phyloP scores from a whole-genome alignment of 1,139 yeast species.

The Scheffersomyces segobiensis region DNA sequence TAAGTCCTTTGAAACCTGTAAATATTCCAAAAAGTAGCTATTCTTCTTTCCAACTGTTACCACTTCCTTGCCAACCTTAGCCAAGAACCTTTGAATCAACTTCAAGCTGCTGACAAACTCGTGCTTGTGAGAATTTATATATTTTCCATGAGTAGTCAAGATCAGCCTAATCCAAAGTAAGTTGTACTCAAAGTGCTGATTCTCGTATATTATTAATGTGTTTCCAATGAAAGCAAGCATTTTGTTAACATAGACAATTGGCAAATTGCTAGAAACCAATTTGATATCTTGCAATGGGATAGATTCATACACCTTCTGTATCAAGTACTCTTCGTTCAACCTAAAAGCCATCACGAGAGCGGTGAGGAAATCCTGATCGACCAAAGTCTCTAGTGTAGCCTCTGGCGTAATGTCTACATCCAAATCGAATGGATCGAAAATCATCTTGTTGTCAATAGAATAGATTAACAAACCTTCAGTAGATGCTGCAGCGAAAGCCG shows the following conservation, averaged over 20 bases:
- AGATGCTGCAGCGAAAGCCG: conserved; percentile 91
- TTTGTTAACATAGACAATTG: conserved; percentile 71
- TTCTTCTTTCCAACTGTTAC: conserved; percentile 56
- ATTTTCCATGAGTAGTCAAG: conserved; percentile 74
- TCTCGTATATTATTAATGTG: conserved; percentile 55
- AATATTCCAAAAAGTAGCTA: conserved; percentile 51
- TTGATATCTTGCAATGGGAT: conserved; percentile 76
- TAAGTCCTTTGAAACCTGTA: conserved; percentile 21
- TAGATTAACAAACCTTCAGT: conserved; percentile 90
- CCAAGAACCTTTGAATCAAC: conserved; percentile 72
- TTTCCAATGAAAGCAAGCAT: conserved; percentile 72
- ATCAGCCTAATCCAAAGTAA: conserved; percentile 76
- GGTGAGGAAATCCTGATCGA: conserved; percentile 65
- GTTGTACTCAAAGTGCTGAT: conserved; percentile 83
- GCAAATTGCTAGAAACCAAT: conserved; percentile 66
- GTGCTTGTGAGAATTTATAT: conserved; percentile 62
- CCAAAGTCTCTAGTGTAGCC: conserved; percentile 60
- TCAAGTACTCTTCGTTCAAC: conserved; percentile 75
- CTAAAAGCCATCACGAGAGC: conserved; percentile 94
- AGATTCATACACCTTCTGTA: conserved; percentile 71
- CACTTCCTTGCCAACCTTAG: conserved; percentile 73
- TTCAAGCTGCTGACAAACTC: conserved; percentile 69
- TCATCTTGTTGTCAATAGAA: conserved; percentile 71
- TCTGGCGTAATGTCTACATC: conserved; percentile 92
- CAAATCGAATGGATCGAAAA: conserved; percentile 93